These are phyloP conservation scores for Quercus tomentella DNA, from an alignment of 331 rosid genomes.

Conservation along the genomic window DNA sequence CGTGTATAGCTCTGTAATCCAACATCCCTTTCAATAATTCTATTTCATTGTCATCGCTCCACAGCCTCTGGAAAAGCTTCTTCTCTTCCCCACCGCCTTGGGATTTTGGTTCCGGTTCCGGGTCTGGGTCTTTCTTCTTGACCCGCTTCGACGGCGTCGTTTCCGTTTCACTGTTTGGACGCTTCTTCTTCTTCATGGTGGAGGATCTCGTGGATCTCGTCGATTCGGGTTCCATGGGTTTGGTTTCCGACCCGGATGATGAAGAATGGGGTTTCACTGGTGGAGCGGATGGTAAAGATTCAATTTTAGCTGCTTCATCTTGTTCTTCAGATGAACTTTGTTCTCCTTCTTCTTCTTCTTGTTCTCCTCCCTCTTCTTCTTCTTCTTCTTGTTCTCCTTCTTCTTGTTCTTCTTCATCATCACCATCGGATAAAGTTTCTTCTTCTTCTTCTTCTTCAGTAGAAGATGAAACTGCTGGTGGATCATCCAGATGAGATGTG, in stretches of 20 bases:
- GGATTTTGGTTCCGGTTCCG: background rate
- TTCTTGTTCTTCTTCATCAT: conserved; percentile 18
- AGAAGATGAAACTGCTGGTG: conserved; percentile 33
- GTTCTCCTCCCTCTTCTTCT: no score
- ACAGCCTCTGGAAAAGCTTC: conserved; percentile 45
- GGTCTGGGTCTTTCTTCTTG: conserved; percentile 28
- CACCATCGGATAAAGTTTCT: conserved; percentile 18
- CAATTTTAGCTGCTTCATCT: background rate
- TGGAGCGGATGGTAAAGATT: conserved; percentile 13
- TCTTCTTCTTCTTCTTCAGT: conserved; percentile 13
- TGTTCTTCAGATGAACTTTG: conserved; percentile 14
- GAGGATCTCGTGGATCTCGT: conserved; percentile 24
- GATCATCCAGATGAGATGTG: conserved; percentile 35
- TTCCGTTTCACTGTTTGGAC: background rate
- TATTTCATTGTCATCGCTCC: conserved; percentile 62
- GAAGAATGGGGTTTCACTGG: conserved; percentile 24
- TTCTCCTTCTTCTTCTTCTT: no score
- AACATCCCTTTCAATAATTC: conserved; percentile 37
- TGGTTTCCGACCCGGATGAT: conserved; percentile 25
- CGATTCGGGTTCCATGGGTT: conserved; percentile 37
- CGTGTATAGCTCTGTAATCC: conserved; percentile 32
- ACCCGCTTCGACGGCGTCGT: conserved; percentile 25
- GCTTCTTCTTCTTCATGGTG: conserved; percentile 17
- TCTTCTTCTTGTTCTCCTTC: background rate
- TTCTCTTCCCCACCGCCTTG: conserved; percentile 29